phyloP scores from a whole-genome alignment of 202 grass and related monocot genomes.

The Schoenoplectus triqueter region DNA sequence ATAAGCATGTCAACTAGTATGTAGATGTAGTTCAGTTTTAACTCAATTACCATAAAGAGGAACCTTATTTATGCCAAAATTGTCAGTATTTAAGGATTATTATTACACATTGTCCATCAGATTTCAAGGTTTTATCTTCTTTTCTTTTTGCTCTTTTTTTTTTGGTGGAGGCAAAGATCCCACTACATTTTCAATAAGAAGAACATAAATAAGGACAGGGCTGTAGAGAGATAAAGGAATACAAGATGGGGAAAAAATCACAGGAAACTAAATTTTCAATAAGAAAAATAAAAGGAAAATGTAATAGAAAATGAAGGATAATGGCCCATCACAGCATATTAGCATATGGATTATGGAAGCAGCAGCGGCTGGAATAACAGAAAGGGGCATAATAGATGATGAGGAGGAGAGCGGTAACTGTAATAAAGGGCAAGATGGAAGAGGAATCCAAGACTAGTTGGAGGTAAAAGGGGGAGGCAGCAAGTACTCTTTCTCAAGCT shows the following conservation, averaged over 20 bases:
- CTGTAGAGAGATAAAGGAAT: not conserved
- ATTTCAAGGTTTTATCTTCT: not conserved
- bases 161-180: not conserved
- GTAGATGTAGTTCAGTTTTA: not conserved
- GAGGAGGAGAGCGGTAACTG: not conserved
- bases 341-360: not conserved
- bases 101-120: not conserved
- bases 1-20: conserved; percentile 1
- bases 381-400: not conserved
- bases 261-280: not conserved
- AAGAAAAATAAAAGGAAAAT: not conserved
- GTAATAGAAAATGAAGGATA: not conserved
- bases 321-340: not conserved
- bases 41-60: not conserved
- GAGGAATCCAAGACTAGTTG: not conserved
- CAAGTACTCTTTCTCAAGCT: not conserved
- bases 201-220: not conserved
- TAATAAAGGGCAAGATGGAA: conserved; percentile 2
- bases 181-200: not conserved
- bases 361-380: not conserved
- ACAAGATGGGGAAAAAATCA: not conserved
- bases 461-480: not conserved
- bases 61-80: conserved; percentile 3
- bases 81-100: not conserved
- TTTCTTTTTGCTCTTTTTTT: not conserved